Conservation (phyloP, 2,329 filamentous ascomycete species). For the Decorospora gaudefroyi region DNA sequence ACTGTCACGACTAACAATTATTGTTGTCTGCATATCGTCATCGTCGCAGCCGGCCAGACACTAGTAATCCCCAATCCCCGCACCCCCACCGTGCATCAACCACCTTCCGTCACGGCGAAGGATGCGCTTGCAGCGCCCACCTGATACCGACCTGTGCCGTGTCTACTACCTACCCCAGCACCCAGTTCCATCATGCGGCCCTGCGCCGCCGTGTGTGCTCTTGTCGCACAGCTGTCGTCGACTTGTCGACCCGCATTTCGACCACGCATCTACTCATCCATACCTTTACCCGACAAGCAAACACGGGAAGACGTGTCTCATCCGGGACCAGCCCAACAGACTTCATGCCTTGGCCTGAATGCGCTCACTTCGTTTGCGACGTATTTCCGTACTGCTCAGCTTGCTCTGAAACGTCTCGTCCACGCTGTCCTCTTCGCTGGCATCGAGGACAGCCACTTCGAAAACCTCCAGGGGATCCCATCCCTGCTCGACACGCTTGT, state of each 20-base stretch:
- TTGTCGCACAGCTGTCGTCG: conserved; percentile 23
- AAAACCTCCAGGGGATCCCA: conserved; percentile 79
- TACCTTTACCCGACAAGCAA: conserved; percentile 9
- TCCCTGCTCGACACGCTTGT: conserved; percentile 73
- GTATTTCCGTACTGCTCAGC: conserved; percentile 88
- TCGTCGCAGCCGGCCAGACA: conserved; percentile 28
- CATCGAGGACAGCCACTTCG: conserved; percentile 86
- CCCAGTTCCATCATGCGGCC: conserved; percentile 28
- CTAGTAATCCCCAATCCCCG: conserved; percentile 23
- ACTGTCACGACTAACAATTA: no score
- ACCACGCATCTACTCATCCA: conserved; percentile 14
- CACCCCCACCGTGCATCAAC: conserved; percentile 20
- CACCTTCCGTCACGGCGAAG: not conserved
- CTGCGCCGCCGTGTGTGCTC: conserved; percentile 30
- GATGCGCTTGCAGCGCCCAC: conserved; percentile 10
- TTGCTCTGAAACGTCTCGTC: conserved; percentile 74
- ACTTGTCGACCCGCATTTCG: conserved; percentile 14
- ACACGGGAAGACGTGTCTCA: conserved; percentile 14
- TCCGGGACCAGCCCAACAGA: not conserved
- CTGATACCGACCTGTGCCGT: conserved; percentile 21
- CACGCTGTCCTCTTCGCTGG: conserved; percentile 57
- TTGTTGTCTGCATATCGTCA: conserved; percentile 35
- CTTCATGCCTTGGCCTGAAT: conserved; percentile 31
- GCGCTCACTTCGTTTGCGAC: conserved; percentile 49
- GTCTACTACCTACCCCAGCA: conserved; percentile 19